These are phyloP conservation scores for Cryoendolithus antarcticus DNA, from an alignment of 2,329 filamentous ascomycete genomes.

Conservation along the genomic window DNA sequence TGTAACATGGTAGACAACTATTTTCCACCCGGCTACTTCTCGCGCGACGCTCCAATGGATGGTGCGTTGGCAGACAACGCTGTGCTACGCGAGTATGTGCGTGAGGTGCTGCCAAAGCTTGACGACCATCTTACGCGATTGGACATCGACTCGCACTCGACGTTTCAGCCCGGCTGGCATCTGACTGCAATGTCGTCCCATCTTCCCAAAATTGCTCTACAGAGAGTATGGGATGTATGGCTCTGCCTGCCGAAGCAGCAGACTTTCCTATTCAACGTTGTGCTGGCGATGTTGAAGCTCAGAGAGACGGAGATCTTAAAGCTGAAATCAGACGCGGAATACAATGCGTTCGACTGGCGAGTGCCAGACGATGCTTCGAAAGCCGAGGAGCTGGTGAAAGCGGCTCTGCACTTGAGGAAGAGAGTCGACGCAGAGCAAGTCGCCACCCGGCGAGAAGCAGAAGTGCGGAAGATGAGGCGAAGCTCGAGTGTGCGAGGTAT, in stretches of 20 bases:
- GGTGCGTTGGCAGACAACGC: slow-evolving; percentile 84
- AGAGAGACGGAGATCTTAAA: slow-evolving; percentile 72
- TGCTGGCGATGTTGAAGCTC: slow-evolving; percentile 81
- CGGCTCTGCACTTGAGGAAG: slow-evolving; percentile 17
- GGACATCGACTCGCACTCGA: slow-evolving; percentile 69
- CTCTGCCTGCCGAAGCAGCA: slow-evolving; percentile 74
- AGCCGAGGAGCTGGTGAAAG: slow-evolving; percentile 18
- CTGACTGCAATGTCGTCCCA: slow-evolving; percentile 90
- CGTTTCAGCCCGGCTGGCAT: slow-evolving; percentile 95
- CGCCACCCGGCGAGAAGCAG: slow-evolving; percentile 13
- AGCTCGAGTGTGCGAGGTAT: slow-evolving; percentile 2
- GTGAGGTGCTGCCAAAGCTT: slow-evolving; percentile 67
- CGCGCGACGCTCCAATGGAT: slow-evolving; percentile 60
- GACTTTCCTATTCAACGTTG: slow-evolving; percentile 80
- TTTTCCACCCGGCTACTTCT: slow-evolving; percentile 75
- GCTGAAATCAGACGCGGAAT: slow-evolving; percentile 19
- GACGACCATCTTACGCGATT: slow-evolving; percentile 71
- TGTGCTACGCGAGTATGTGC: slow-evolving; percentile 78
- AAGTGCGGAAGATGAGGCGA: slow-evolving; percentile 10
- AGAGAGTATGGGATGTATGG: slow-evolving; percentile 93
- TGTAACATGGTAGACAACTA: slow-evolving; percentile 84
- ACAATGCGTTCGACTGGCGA: slow-evolving; percentile 12
- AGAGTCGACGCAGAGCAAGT: slow-evolving; percentile 16
- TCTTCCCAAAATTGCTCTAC: slow-evolving; percentile 79
- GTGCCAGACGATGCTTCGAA: slow-evolving; percentile 12